These are phyloP conservation scores for Suhomyces choctaworum DNA, from an alignment of 1,139 yeast genomes.

Conservation along the genomic window DNA sequence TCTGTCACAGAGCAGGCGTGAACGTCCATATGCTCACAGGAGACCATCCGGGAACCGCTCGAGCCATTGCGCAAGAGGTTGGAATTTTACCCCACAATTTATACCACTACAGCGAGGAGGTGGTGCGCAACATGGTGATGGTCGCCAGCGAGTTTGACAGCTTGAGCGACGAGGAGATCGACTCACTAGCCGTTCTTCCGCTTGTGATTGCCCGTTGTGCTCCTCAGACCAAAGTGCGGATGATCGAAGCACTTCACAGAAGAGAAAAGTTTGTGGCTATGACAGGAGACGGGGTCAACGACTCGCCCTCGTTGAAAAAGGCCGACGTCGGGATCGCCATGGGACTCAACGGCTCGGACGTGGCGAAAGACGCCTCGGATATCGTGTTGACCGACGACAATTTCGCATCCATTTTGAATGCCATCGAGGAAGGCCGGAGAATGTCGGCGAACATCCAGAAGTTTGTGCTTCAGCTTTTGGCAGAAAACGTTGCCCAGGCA, in stretches of 20 bases:
- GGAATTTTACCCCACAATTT: conserved; percentile 49
- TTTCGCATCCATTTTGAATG: conserved; percentile 53
- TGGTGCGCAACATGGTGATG: conserved; percentile 37
- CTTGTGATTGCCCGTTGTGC: conserved; percentile 52
- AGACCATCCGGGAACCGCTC: conserved; percentile 55
- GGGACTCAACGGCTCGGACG: conserved; percentile 54
- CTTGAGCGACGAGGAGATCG: conserved; percentile 31
- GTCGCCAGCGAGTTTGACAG: conserved; percentile 51
- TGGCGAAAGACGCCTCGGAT: conserved; percentile 60
- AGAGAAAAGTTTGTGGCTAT: conserved; percentile 41
- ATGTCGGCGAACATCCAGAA: conserved; percentile 50
- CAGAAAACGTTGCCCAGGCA: conserved; percentile 53
- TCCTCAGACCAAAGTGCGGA: conserved; percentile 52
- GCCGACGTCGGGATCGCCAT: conserved; percentile 46
- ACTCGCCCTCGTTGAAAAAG: conserved; percentile 38
- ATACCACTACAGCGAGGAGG: conserved; percentile 36
- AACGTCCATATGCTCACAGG: conserved; percentile 57
- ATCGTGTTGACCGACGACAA: conserved; percentile 54
- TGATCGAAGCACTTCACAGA: conserved; percentile 53
- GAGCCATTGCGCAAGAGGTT: conserved; percentile 52
- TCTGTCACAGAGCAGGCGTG: conserved; percentile 53
- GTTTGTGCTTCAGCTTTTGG: conserved; percentile 48
- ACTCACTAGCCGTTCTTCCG: conserved; percentile 36
- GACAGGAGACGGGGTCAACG: conserved; percentile 45
- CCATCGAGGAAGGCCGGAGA: conserved; percentile 52